Evolutionary conservation across 257 asterid genomes (phyloP).

Genomic region (Primulina eburnea): DNA sequence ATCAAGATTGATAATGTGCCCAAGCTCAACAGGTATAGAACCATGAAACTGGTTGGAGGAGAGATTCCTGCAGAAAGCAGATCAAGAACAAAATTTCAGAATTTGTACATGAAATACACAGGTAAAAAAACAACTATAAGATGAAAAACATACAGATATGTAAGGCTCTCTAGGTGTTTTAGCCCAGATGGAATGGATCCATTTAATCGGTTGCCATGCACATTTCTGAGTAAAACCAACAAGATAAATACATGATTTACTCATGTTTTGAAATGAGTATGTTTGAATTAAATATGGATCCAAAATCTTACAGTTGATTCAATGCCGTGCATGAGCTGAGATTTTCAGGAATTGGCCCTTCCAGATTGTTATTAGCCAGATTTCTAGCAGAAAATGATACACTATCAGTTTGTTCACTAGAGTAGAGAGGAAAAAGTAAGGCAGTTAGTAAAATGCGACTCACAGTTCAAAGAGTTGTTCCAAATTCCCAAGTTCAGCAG

Average conservation of each 20-base stretch:
- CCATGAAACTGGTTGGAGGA: slow-evolving; percentile 81
- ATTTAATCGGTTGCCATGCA: slow-evolving; percentile 73
- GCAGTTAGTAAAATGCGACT: slow-evolving; percentile 20
- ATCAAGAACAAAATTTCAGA: not conserved
- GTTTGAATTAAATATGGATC: not conserved
- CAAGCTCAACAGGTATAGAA: slow-evolving; percentile 67
- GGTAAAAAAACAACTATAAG: not conserved
- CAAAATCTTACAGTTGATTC: slow-evolving; percentile 72
- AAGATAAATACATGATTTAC: not conserved
- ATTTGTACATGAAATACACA: slow-evolving; percentile 7
- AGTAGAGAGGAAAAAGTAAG: not conserved
- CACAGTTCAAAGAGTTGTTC: slow-evolving; percentile 94
- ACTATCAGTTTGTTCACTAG: not conserved
- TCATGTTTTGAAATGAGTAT: not conserved
- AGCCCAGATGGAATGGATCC: slow-evolving; percentile 88
- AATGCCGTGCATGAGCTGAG: slow-evolving; percentile 91
- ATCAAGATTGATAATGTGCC: slow-evolving; percentile 85
- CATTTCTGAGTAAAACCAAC: slow-evolving; percentile 52
- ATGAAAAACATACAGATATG: slow-evolving; percentile 62
- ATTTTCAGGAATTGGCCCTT: slow-evolving; percentile 89
- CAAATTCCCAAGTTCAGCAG: slow-evolving; percentile 83
- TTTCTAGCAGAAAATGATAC: slow-evolving; percentile 48
- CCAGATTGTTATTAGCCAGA: slow-evolving; percentile 75
- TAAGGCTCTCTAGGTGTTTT: slow-evolving; percentile 82
- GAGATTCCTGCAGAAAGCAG: slow-evolving; percentile 54